These are phyloP conservation scores for Russula vinacea DNA, from an alignment of 768 basidiomycete genomes.

Conservation along the genomic window DNA sequence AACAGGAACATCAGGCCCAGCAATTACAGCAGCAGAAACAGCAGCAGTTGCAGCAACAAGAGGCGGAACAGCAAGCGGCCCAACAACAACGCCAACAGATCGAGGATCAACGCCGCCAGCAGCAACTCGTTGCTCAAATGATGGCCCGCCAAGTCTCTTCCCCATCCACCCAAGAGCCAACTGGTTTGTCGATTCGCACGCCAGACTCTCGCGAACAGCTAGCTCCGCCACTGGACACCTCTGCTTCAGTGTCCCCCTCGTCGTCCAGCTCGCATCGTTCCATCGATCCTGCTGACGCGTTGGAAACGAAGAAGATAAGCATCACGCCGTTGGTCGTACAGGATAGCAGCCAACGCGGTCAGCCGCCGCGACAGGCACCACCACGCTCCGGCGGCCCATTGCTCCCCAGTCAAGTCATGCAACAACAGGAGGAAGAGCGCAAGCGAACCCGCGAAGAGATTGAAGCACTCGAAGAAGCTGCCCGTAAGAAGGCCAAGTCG, in stretches of 20 bases:
- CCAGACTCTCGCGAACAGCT: conserved; percentile 52
- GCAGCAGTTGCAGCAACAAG: conserved; percentile 27
- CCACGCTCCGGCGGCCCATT: conserved; percentile 33
- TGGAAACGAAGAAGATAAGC: conserved; percentile 73
- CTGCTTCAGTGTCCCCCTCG: conserved; percentile 34
- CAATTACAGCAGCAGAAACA: conserved; percentile 29
- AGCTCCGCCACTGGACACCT: conserved; percentile 33
- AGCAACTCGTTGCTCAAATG: conserved; percentile 21
- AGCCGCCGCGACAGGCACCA: conserved; percentile 24
- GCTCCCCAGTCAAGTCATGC: conserved; percentile 42
- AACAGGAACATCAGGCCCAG: conserved; percentile 35
- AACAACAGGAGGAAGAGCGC: conserved; percentile 52
- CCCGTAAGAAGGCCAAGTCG: conserved; percentile 48
- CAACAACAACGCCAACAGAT: conserved; percentile 34
- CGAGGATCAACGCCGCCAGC: conserved; percentile 31
- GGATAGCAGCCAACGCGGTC: conserved; percentile 40
- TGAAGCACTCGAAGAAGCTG: conserved; percentile 41
- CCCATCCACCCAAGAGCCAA: conserved; percentile 21
- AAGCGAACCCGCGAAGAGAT: conserved; percentile 53
- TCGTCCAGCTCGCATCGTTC: conserved; percentile 35
- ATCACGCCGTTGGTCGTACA: conserved; percentile 77
- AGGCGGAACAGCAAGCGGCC: conserved; percentile 36
- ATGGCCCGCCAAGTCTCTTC: conserved; percentile 20
- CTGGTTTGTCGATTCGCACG: conserved; percentile 40
- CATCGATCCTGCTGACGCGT: conserved; percentile 65